phyloP scores from a whole-genome alignment of 1,284 basidiomycete genomes.

The Puccinia horiana region DNA sequence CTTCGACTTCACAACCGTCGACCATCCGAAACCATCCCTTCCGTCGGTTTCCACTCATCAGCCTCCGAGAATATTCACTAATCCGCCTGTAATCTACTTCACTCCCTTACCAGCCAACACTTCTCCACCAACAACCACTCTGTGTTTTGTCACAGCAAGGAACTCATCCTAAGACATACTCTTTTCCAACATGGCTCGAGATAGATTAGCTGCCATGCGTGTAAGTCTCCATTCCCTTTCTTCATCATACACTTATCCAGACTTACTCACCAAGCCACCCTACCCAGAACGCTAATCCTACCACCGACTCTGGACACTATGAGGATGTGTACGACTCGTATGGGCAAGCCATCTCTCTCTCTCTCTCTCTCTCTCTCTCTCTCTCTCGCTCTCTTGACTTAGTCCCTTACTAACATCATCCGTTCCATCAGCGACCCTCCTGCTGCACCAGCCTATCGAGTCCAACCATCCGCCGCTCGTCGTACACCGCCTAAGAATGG shows the following conservation, averaged over 20 bases:
- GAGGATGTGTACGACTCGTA: slow-evolving; percentile 33
- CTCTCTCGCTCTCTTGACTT: not conserved
- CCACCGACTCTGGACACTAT: not conserved
- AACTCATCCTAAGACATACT: not conserved
- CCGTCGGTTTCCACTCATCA: not conserved
- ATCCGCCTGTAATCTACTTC: too few species aligned
- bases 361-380: not conserved
- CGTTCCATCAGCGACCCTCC: not conserved
- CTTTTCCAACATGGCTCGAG: slow-evolving; percentile 30
- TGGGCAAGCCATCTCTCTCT: slow-evolving; percentile 1
- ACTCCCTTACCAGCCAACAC: not conserved
- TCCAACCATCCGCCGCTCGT: not conserved
- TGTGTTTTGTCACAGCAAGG: not conserved
- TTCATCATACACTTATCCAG: not conserved
- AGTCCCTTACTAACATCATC: not conserved
- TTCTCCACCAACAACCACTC: not conserved
- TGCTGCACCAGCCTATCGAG: slow-evolving; percentile 30
- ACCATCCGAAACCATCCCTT: not conserved
- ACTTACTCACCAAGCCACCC: not conserved
- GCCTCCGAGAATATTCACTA: too few species aligned
- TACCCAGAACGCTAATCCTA: not conserved
- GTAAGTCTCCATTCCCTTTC: not conserved
- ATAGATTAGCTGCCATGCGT: slow-evolving; percentile 37
- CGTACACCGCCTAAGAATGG: slow-evolving; percentile 24
- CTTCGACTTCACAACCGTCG: not conserved